Evolutionary conservation across 441 rosid genomes (phyloP).

Genomic region (Adansonia madagascariensis): DNA sequence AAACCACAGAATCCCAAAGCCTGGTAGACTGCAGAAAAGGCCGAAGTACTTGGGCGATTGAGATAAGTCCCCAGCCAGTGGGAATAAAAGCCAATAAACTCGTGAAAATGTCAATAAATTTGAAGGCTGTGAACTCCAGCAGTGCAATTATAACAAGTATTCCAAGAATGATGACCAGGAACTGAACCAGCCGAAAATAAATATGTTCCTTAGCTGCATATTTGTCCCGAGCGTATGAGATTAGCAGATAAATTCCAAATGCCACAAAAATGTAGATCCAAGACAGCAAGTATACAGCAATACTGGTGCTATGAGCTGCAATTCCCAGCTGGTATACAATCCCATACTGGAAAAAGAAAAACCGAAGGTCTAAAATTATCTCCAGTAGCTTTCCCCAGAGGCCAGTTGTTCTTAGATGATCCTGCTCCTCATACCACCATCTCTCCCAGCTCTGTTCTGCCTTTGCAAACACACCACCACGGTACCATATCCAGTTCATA

Average conservation of each 20-base stretch:
- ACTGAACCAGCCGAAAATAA: background rate
- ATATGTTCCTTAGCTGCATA: conserved; percentile 6
- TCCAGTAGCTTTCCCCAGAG: conserved; percentile 5
- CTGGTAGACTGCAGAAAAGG: background rate
- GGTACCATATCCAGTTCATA: conserved; percentile 14
- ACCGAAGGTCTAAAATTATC: conserved; percentile 1
- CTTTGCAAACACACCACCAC: background rate
- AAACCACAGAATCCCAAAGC: background rate
- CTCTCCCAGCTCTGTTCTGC: conserved; percentile 12
- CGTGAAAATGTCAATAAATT: conserved; percentile 4
- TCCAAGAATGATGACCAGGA: background rate
- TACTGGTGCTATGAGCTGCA: background rate
- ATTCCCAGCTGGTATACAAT: conserved; percentile 13
- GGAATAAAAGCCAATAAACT: conserved; percentile 12
- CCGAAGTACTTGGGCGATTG: background rate
- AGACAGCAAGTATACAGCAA: conserved; percentile 1
- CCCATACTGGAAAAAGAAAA: conserved; percentile 19
- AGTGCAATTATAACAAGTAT: background rate
- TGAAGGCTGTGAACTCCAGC: conserved; percentile 4
- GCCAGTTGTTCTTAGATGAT: background rate
- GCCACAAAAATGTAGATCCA: conserved; percentile 4
- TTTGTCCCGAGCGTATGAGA: background rate
- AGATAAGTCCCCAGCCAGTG: conserved; percentile 14
- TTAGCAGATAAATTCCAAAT: background rate
- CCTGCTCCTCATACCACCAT: conserved; percentile 10